Evolutionary conservation across 176 grass and related monocot species (phyloP).

Genomic region (Cymbopogon citratus): DNA sequence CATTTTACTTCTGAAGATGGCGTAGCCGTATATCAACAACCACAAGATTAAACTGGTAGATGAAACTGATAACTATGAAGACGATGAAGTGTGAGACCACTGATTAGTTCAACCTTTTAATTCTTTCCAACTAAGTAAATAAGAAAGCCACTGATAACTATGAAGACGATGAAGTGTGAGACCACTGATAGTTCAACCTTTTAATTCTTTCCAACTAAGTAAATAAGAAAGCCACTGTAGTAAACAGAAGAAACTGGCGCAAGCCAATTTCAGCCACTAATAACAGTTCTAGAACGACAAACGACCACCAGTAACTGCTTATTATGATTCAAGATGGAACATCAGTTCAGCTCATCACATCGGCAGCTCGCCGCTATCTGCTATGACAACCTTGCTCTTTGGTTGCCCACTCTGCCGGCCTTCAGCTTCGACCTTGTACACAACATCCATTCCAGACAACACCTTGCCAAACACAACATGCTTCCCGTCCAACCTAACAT

Average conservation of each 20-base stretch:
- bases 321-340: neutral
- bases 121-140: neutral
- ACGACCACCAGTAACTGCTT: neutral
- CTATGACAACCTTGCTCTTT: conserved; percentile 71
- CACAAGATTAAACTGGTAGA: neutral
- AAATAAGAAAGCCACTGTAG: conserved; percentile 15
- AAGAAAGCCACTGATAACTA: conserved; percentile 18
- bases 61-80: neutral
- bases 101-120: neutral
- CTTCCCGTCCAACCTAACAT: conserved; percentile 83
- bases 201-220: neutral
- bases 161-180: neutral
- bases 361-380: conserved; percentile 73
- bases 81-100: neutral
- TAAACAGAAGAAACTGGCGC: neutral
- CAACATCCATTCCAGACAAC: conserved; percentile 93
- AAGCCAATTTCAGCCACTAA: neutral
- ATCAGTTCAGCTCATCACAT: conserved; percentile 37
- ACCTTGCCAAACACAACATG: conserved; percentile 99
- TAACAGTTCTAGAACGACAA: conserved; percentile 4
- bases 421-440: conserved; percentile 97
- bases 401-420: conserved; percentile 71
- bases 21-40: neutral
- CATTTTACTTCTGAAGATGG: neutral
- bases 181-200: neutral